These are phyloP conservation scores for Pochonia chlamydosporia DNA, from an alignment of 2,329 filamentous ascomycete genomes.

Conservation along the genomic window DNA sequence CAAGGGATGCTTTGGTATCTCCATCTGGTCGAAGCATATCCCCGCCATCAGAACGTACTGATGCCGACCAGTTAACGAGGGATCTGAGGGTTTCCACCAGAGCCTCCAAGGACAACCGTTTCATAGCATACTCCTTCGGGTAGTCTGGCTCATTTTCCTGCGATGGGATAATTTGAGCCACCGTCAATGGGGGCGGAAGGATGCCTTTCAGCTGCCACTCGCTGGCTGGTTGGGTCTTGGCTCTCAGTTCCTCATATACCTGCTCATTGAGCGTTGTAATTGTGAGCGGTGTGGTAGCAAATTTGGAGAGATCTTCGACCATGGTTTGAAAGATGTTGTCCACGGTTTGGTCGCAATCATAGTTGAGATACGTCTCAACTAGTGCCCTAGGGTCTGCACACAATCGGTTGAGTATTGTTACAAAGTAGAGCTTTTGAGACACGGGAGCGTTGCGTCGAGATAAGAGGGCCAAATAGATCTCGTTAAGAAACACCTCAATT, in stretches of 20 bases:
- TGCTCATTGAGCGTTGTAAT: constrained; percentile 77
- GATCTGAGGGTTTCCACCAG: constrained; percentile 85
- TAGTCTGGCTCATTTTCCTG: constrained; percentile 62
- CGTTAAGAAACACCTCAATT: constrained; percentile 94
- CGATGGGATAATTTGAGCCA: constrained; percentile 62
- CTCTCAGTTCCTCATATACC: constrained; percentile 73
- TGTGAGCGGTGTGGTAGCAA: constrained; percentile 72
- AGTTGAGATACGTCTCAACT: constrained; percentile 95
- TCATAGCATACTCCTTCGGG: constrained; percentile 85
- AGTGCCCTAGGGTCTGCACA: constrained; percentile 81
- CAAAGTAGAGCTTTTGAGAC: constrained; percentile 88
- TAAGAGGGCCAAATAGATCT: constrained; percentile 89
- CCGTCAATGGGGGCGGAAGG: constrained; percentile 79
- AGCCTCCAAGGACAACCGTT: constrained; percentile 81
- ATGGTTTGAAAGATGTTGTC: constrained; percentile 97
- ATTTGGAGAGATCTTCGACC: constrained; percentile 86
- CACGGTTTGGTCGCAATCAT: constrained; percentile 91
- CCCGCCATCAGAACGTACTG: constrained; percentile 52
- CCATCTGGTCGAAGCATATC: constrained; percentile 20
- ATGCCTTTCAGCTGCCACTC: constrained; percentile 88
- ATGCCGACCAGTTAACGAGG: constrained; percentile 82
- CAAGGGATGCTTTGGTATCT: constrained; percentile 32
- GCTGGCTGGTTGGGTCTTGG: constrained; percentile 51
- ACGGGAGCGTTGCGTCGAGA: constrained; percentile 80
- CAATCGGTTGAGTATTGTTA: constrained; percentile 77